phyloP scores from a whole-genome alignment of 2,329 filamentous ascomycete species.

The Diaporthe destruens region DNA sequence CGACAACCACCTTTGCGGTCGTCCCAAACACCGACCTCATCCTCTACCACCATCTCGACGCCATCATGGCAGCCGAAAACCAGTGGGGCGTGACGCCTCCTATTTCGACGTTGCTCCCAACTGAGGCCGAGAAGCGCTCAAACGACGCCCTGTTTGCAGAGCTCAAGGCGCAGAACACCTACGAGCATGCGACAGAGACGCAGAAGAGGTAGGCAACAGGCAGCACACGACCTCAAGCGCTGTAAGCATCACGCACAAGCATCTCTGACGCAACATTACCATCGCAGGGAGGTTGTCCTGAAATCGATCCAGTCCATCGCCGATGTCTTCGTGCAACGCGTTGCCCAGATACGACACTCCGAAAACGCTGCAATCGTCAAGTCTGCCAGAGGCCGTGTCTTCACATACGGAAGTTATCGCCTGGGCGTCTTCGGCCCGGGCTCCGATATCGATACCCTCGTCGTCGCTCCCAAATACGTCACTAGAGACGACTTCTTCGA shows the following conservation, averaged over 20 bases:
- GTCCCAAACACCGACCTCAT: slow-evolving; percentile 6
- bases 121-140: slow-evolving; percentile 78
- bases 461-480: slow-evolving; percentile 92
- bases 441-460: slow-evolving; percentile 97
- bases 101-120: slow-evolving; percentile 83
- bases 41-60: slow-evolving; percentile 28
- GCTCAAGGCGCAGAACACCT: slow-evolving; percentile 90
- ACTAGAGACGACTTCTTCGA: slow-evolving; percentile 92
- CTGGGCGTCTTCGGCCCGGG: slow-evolving; percentile 94
- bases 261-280: slow-evolving; percentile 1
- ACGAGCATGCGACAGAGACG: slow-evolving; percentile 86
- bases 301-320: slow-evolving; percentile 82
- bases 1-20: slow-evolving; percentile 20
- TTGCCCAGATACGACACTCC: slow-evolving; percentile 78
- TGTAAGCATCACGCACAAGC: background rate
- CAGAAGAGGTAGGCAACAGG: slow-evolving; percentile 74
- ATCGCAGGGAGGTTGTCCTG: slow-evolving; percentile 76
- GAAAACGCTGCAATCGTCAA: slow-evolving; percentile 83
- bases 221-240: background rate
- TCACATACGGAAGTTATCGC: slow-evolving; percentile 95
- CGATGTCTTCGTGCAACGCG: slow-evolving; percentile 86
- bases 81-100: slow-evolving; percentile 81
- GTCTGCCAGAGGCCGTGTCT: slow-evolving; percentile 90
- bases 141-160: slow-evolving; percentile 87
- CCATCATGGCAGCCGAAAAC: slow-evolving; percentile 48